These are phyloP conservation scores for Logfia minima DNA, from an alignment of 129 eudicot genomes.

Conservation along the genomic window DNA sequence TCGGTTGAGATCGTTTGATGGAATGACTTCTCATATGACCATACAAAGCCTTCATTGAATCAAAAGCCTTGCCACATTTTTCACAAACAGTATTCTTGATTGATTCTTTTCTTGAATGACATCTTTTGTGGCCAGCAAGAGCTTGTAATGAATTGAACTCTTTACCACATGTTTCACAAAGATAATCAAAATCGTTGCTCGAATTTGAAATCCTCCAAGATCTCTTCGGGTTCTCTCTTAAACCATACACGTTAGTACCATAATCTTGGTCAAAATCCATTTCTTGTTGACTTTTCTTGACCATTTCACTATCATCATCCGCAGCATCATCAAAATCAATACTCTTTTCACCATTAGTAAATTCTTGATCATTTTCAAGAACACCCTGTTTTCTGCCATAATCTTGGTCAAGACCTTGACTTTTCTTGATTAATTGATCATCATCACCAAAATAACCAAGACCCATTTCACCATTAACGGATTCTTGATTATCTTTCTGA, in stretches of 20 bases:
- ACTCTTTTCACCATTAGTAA: slow-evolving; percentile 20
- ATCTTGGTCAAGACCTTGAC: slow-evolving; percentile 25
- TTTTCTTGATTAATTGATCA: slow-evolving; percentile 10
- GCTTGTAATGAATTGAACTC: slow-evolving; percentile 52
- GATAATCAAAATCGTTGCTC: neutral
- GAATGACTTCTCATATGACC: slow-evolving; percentile 88
- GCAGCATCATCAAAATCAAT: slow-evolving; percentile 7
- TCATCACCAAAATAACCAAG: slow-evolving; percentile 1
- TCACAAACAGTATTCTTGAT: slow-evolving; percentile 38
- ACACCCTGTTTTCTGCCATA: slow-evolving; percentile 24
- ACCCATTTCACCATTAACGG: slow-evolving; percentile 29
- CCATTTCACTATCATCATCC: slow-evolving; percentile 23
- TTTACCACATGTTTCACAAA: slow-evolving; percentile 59
- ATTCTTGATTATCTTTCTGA: slow-evolving; percentile 13
- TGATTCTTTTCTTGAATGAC: slow-evolving; percentile 42
- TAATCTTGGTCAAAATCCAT: slow-evolving; percentile 36
- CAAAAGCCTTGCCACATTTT: slow-evolving; percentile 67
- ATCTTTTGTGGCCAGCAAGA: slow-evolving; percentile 57
- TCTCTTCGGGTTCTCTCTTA: slow-evolving; percentile 72
- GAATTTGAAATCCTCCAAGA: slow-evolving; percentile 59
- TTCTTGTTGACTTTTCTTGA: slow-evolving; percentile 25
- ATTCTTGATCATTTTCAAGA: slow-evolving; percentile 18
- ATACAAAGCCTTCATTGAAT: slow-evolving; percentile 68
- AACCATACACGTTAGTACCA: slow-evolving; percentile 32
- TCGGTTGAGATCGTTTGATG: slow-evolving; percentile 36